Conservation (phyloP, 2,329 filamentous ascomycete genomes). For the Colletotrichum sojae region DNA sequence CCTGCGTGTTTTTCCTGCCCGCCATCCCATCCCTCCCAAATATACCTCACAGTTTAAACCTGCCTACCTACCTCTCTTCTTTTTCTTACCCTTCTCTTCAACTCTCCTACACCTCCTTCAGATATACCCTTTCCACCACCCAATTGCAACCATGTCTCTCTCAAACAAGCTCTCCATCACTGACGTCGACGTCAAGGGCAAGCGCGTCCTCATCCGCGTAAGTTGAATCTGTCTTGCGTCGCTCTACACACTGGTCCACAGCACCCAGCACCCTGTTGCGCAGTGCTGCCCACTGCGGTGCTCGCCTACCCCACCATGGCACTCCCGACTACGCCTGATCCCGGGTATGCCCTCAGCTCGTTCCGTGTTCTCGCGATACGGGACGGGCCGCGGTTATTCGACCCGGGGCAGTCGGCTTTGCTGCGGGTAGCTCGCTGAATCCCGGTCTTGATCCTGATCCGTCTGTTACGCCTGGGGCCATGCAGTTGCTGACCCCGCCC, state of each 20-base stretch:
- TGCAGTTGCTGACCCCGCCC: constrained; percentile 43
- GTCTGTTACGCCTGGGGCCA: neutral
- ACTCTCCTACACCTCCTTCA: constrained; percentile 37
- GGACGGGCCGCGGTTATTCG: constrained; percentile 34
- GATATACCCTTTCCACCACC: constrained; percentile 37
- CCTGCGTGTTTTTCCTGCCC: constrained; percentile 32
- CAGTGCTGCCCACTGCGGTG: neutral
- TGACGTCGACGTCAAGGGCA: constrained; percentile 97
- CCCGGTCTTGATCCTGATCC: neutral
- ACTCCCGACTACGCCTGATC: constrained; percentile 8
- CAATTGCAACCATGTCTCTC: constrained; percentile 84
- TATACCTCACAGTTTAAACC: constrained; percentile 33
- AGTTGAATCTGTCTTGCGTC: constrained; percentile 53
- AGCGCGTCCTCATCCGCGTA: constrained; percentile 97
- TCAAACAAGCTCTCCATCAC: constrained; percentile 98
- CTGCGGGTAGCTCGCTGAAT: constrained; percentile 4
- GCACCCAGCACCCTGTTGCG: constrained; percentile 2
- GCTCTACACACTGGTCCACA: constrained; percentile 16
- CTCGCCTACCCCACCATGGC: constrained; percentile 36
- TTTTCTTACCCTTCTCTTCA: constrained; percentile 46
- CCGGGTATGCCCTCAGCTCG: constrained; percentile 29
- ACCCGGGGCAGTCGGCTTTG: constrained; percentile 7
- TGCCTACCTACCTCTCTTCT: constrained; percentile 28
- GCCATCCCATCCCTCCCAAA: constrained; percentile 40
- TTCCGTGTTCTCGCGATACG: constrained; percentile 41